Percentiles rank a stretch among this genome's conserved stretches.
These are phyloP conservation scores for Fagus sylvatica DNA, from an alignment of 306 rosid genomes.

Conservation along the genomic window DNA sequence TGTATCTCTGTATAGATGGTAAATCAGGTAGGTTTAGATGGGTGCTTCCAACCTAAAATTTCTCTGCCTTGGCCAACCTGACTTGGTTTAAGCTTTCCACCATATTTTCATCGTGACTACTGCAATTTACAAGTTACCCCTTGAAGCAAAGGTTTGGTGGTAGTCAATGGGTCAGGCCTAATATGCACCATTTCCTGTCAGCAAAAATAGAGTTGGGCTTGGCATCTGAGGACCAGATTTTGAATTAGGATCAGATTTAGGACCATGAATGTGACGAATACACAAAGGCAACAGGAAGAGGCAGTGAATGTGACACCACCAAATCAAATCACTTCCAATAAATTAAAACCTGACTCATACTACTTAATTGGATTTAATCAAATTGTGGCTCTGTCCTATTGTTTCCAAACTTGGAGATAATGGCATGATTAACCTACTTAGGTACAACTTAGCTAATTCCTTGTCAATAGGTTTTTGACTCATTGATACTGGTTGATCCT, in stretches of 20 bases:
- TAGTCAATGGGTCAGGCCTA: background rate
- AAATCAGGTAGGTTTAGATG: background rate
- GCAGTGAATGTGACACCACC: background rate
- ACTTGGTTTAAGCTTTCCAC: background rate
- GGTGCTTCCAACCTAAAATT: conserved; percentile 7
- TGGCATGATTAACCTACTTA: no score
- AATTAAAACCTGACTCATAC: background rate
- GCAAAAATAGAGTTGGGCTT: no score
- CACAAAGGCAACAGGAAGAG: background rate
- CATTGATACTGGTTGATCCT: no score
- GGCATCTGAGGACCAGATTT: no score
- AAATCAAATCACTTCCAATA: background rate
- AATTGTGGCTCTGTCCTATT: background rate
- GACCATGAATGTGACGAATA: no score
- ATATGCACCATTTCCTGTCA: no score
- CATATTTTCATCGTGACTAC: background rate
- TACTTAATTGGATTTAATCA: background rate
- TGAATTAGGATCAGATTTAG: no score
- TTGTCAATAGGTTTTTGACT: no score
- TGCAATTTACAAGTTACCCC: background rate
- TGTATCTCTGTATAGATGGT: background rate
- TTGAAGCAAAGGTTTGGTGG: background rate
- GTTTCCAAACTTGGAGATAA: background rate
- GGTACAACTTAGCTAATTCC: no score
- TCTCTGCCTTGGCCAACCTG: background rate